Conservation (phyloP, 139 green algal genomes). For the Choricystis sp. region DNA sequence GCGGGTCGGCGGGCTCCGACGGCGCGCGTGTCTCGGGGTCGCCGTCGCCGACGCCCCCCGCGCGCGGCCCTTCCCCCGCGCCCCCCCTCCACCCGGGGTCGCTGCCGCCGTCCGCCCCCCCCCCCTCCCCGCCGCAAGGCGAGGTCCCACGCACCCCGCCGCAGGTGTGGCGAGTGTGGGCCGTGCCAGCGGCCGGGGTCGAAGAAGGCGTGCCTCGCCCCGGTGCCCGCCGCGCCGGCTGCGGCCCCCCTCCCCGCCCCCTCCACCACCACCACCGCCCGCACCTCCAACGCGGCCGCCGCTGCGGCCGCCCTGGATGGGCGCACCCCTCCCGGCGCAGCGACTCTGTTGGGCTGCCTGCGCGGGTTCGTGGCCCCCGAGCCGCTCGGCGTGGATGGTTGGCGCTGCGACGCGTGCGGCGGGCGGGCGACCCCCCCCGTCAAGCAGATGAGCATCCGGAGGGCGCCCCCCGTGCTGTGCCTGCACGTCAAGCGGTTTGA, state of each 20-base stretch:
- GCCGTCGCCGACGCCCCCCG: not conserved
- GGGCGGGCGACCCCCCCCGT: constrained; percentile 14
- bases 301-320: not conserved
- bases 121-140: not conserved
- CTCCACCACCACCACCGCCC: too few species aligned
- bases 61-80: not conserved
- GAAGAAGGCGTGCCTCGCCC: not conserved
- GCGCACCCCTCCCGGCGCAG: not conserved
- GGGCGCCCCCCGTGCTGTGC: constrained; percentile 64
- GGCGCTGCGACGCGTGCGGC: constrained; percentile 37
- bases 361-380: constrained; percentile 52
- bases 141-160: not conserved
- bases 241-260: not conserved
- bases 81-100: too few species aligned
- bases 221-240: not conserved
- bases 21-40: not conserved
- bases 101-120: too few species aligned
- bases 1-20: not conserved
- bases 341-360: constrained; percentile 50
- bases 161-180: not conserved
- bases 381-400: constrained; percentile 28
- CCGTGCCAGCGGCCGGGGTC: not conserved
- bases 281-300: not conserved
- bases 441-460: constrained; percentile 77
- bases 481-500: constrained; percentile 89